These are phyloP conservation scores for Claviceps maximensis DNA, from an alignment of 2,329 filamentous ascomycete genomes.

Conservation along the genomic window DNA sequence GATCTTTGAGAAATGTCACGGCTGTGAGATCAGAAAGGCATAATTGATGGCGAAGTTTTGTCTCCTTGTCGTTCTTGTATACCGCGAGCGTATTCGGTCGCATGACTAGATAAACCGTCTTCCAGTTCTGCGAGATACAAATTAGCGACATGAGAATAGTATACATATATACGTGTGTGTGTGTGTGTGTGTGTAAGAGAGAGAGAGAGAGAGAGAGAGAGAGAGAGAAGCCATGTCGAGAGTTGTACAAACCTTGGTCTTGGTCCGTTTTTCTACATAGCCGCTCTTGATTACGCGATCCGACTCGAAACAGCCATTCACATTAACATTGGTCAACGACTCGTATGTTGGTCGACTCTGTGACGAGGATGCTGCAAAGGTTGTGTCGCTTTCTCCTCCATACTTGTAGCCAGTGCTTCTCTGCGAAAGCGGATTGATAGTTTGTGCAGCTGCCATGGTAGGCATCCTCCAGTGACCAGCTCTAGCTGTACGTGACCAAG, in stretches of 20 bases:
- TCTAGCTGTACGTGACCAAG: neutral
- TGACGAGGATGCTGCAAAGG: conserved; percentile 10
- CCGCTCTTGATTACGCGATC: conserved; percentile 88
- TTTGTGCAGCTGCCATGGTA: conserved; percentile 11
- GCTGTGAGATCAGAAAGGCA: conserved; percentile 82
- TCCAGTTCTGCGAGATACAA: conserved; percentile 57
- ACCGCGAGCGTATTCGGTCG: conserved; percentile 82
- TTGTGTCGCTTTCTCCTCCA: conserved; percentile 7
- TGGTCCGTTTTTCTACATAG: conserved; percentile 76
- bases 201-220: too few species aligned
- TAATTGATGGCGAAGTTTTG: conserved; percentile 78
- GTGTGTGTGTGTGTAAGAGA: neutral
- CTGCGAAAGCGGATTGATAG: conserved; percentile 7
- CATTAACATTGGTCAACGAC: conserved; percentile 73
- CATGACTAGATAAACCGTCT: conserved; percentile 75
- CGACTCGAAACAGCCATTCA: conserved; percentile 92
- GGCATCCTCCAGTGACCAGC: neutral
- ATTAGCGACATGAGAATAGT: conserved; percentile 5
- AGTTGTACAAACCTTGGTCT: conserved; percentile 59
- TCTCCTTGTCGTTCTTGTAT: conserved; percentile 85
- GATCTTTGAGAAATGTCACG: conserved; percentile 75
- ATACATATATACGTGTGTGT: neutral
- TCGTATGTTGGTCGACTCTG: conserved; percentile 32
- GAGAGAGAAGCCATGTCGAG: too few species aligned
- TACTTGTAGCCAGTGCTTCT: neutral